Percentiles rank a stretch among this genome's conserved stretches.
Conservation (phyloP, 73 alveolate genomes). For the Effrenium voratum region DNA sequence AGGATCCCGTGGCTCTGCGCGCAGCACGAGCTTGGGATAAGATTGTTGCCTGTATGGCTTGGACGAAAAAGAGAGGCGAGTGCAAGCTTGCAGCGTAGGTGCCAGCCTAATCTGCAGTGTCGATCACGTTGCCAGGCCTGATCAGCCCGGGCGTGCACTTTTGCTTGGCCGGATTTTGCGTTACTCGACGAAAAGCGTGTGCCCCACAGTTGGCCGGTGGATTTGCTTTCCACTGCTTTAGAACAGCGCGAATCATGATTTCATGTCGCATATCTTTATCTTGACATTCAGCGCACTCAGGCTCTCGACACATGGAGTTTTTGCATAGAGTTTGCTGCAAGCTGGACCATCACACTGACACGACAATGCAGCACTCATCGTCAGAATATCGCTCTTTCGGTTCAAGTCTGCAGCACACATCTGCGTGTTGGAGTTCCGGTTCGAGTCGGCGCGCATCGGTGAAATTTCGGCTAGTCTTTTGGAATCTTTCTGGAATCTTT, state of each 20-base stretch:
- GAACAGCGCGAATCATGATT: neutral
- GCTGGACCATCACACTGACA: conserved; percentile 24
- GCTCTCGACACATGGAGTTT: neutral
- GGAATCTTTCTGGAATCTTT: conserved; percentile 16
- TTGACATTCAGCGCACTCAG: neutral
- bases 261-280: neutral
- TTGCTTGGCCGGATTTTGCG: conserved; percentile 19
- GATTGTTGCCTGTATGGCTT: neutral
- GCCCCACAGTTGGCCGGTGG: neutral
- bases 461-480: conserved; percentile 6
- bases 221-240: neutral
- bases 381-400: conserved; percentile 6
- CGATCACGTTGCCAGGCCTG: neutral
- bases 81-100: conserved; percentile 6
- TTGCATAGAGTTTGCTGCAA: neutral
- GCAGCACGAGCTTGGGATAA: conserved; percentile 2
- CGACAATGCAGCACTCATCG: conserved; percentile 13
- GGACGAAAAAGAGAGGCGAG: conserved; percentile 1
- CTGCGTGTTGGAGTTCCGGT: neutral
- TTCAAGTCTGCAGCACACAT: neutral
- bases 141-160: conserved; percentile 1
- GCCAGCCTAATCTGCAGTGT: neutral
- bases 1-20: neutral
- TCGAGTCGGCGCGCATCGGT: neutral
- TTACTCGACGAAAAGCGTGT: neutral